A percentile compares a stretch with the other conserved stretches of the same genome.
Evolutionary conservation across 352 stramenopile genomes (phyloP).

Genomic region (Phytophthora brassicae): DNA sequence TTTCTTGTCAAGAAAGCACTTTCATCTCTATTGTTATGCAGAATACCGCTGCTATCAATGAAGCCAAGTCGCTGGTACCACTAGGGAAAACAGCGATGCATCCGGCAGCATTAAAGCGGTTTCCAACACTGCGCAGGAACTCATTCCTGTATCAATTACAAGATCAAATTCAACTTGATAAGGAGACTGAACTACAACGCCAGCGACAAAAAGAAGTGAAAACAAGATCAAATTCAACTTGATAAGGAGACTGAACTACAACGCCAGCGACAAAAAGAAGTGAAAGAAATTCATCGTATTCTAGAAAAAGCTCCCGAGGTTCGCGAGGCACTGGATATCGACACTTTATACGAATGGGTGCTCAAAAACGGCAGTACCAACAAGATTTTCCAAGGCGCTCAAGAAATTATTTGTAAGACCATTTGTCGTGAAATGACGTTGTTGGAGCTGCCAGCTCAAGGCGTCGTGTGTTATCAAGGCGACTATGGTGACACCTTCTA

Average conservation of each 20-base stretch:
- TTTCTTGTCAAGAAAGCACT: too few relatives aligned
- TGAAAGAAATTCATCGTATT: conserved; percentile 56
- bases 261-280: conserved; percentile 46
- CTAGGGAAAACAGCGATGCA: conserved; percentile 17
- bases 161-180: conserved; percentile 54
- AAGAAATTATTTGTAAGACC: conserved; percentile 88
- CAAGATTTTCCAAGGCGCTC: conserved; percentile 79
- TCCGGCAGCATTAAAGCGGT: conserved; percentile 29
- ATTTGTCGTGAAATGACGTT: conserved; percentile 89
- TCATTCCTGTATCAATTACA: conserved; percentile 63
- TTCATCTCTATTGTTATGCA: conserved; percentile 20
- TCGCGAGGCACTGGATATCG: conserved; percentile 59
- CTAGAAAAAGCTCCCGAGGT: conserved; percentile 45
- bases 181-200: conserved; percentile 42
- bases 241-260: conserved; percentile 48
- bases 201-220: conserved; percentile 50
- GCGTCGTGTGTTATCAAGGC: conserved; percentile 78
- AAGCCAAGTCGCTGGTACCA: conserved; percentile 4
- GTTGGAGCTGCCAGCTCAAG: conserved; percentile 57
- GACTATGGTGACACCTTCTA: conserved; percentile 86
- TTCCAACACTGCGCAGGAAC: conserved; percentile 33
- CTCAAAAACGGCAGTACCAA: conserved; percentile 79
- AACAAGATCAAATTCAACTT: conserved; percentile 29
- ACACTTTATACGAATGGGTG: conserved; percentile 79
- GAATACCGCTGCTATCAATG: neutral